Percentiles rank a stretch among this genome's conserved stretches.
Conservation (phyloP, 257 asterid genomes). For the Solanum commersonii region DNA sequence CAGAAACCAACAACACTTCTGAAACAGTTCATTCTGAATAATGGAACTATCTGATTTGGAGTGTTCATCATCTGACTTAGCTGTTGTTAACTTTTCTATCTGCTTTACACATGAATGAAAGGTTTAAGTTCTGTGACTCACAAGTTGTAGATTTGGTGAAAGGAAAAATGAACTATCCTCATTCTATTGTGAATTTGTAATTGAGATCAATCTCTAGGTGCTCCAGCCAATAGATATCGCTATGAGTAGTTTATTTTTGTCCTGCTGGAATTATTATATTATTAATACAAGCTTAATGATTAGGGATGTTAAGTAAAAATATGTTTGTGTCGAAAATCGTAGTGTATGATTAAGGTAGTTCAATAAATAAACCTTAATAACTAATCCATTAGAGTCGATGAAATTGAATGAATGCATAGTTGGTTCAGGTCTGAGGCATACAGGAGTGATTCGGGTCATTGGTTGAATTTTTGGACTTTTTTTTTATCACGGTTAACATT, state of each 20-base stretch:
- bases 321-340: not conserved
- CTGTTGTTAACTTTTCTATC: not conserved
- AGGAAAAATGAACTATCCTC: not conserved
- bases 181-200: not conserved
- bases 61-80: not conserved
- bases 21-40: conserved; percentile 17
- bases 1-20: not conserved
- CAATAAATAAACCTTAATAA: not conserved
- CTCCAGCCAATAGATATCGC: not conserved
- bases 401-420: not conserved
- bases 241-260: not conserved
- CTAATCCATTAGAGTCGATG: not conserved
- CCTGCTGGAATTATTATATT: not conserved
- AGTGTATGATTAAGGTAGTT: not conserved
- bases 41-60: not conserved
- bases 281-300: not conserved
- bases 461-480: not conserved
- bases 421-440: not conserved
- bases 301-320: not conserved
- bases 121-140: not conserved
- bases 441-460: not conserved
- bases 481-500: not conserved
- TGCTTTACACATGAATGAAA: not conserved
- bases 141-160: conserved; percentile 1
- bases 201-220: not conserved